Evolutionary conservation across 2,329 filamentous ascomycete species (phyloP).

Genomic region (Dothideomycetes sp.): DNA sequence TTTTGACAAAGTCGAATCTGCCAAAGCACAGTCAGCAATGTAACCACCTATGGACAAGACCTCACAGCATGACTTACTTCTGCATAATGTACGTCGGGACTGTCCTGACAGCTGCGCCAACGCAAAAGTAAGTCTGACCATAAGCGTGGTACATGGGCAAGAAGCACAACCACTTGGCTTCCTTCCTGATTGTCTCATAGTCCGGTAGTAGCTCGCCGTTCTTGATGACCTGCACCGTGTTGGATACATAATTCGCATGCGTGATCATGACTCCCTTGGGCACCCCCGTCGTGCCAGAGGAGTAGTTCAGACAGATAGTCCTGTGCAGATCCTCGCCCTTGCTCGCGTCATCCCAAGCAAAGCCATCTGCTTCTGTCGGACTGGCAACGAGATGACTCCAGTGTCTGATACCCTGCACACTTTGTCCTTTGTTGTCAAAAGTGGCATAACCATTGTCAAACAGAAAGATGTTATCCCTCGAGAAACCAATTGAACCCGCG

Average conservation of each 20-base stretch:
- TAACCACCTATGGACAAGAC: no score
- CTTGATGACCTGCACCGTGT: constrained; percentile 50
- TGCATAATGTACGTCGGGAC: constrained; percentile 68
- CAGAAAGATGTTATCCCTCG: constrained; percentile 47
- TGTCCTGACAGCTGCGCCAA: constrained; percentile 43
- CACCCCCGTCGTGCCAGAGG: constrained; percentile 65
- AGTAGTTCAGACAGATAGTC: constrained; percentile 67
- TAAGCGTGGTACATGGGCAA: constrained; percentile 56
- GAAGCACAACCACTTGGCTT: constrained; percentile 48
- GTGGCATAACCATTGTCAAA: constrained; percentile 46
- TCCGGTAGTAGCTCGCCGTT: constrained; percentile 37
- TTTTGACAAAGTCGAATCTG: constrained; percentile 58
- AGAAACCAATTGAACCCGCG: constrained; percentile 46
- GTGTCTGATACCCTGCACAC: constrained; percentile 37
- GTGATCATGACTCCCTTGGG: constrained; percentile 60
- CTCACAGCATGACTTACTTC: constrained; percentile 19
- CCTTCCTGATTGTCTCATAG: constrained; percentile 32
- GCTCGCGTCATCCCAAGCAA: constrained; percentile 51
- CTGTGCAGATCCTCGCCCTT: constrained; percentile 38
- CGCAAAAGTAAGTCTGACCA: constrained; percentile 57
- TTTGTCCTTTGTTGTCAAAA: constrained; percentile 27
- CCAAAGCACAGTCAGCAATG: no score
- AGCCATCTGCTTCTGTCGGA: constrained; percentile 41
- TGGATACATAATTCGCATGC: constrained; percentile 67
- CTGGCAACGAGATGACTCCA: constrained; percentile 53